Conservation (phyloP, 352 stramenopile species). For the Salisapilia sapeloensis region DNA sequence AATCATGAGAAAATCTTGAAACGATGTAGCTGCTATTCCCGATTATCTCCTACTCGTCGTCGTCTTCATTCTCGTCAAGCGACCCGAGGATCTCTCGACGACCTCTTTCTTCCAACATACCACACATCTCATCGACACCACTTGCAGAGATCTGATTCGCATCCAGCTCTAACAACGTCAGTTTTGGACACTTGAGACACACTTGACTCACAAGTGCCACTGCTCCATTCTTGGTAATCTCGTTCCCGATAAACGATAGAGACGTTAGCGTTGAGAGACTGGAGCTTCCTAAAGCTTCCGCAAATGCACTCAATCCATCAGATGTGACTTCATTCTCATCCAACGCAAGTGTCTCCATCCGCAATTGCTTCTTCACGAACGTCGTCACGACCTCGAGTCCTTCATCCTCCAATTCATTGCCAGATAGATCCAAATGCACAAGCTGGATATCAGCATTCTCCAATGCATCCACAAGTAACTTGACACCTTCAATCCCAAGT, state of each 20-base stretch:
- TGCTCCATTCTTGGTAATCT: constrained; percentile 61
- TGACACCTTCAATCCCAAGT: constrained; percentile 60
- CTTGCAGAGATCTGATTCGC: constrained; percentile 62
- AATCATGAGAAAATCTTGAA: too few relatives aligned
- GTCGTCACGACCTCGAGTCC: constrained; percentile 36
- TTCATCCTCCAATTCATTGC: constrained; percentile 76
- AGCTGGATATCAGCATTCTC: constrained; percentile 42
- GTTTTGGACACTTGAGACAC: constrained; percentile 17
- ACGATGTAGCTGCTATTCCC: too few relatives aligned
- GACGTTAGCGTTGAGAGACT: constrained; percentile 21
- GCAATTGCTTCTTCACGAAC: constrained; percentile 31
- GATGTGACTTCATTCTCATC: constrained; percentile 77
- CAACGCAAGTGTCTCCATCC: constrained; percentile 39
- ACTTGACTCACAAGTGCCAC: constrained; percentile 28
- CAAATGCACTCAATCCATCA: constrained; percentile 20
- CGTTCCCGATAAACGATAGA: constrained; percentile 47
- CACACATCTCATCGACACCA: constrained; percentile 25
- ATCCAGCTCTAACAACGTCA: constrained; percentile 39
- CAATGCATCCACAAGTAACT: constrained; percentile 48
- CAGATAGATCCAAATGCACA: constrained; percentile 74
- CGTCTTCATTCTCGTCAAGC: constrained; percentile 71
- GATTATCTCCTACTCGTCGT: too few relatives aligned
- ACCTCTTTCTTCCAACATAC: constrained; percentile 17
- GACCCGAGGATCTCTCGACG: constrained; percentile 41
- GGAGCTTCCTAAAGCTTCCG: constrained; percentile 7